phyloP scores from a whole-genome alignment of 257 asterid species.

The Solanum pennellii region DNA sequence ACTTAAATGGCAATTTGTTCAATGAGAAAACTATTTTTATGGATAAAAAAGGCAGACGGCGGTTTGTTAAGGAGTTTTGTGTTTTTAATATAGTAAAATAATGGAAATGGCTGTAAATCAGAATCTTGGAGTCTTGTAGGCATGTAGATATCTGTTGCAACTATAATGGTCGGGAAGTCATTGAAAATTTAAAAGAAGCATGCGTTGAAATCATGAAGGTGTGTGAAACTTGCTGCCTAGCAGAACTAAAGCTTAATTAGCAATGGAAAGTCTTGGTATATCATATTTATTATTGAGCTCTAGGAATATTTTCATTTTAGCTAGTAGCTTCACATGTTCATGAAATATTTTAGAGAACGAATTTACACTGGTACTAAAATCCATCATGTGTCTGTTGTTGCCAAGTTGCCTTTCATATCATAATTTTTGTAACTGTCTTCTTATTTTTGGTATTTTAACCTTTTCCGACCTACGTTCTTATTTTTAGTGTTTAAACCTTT shows the following conservation, averaged over 20 bases:
- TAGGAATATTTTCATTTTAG: background rate
- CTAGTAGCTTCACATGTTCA: background rate
- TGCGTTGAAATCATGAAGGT: background rate
- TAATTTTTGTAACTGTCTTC: background rate
- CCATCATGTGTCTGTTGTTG: background rate
- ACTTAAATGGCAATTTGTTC: background rate
- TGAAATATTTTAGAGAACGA: background rate
- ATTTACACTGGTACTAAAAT: background rate
- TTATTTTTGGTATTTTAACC: background rate
- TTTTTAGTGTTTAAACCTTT: conserved; percentile 16
- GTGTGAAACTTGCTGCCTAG: background rate
- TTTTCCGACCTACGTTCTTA: background rate
- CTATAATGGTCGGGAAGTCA: background rate
- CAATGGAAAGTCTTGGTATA: background rate
- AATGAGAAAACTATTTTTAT: background rate
- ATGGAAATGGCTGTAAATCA: background rate
- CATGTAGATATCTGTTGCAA: background rate
- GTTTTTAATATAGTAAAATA: background rate
- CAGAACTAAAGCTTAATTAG: background rate
- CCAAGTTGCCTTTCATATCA: background rate
- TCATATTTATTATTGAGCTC: background rate
- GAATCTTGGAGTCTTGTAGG: background rate
- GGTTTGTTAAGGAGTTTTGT: background rate
- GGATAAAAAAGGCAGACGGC: background rate
- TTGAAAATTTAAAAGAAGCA: background rate